These are phyloP conservation scores for Silene latifolia DNA, from an alignment of 148 eudicot species.

Conservation along the genomic window DNA sequence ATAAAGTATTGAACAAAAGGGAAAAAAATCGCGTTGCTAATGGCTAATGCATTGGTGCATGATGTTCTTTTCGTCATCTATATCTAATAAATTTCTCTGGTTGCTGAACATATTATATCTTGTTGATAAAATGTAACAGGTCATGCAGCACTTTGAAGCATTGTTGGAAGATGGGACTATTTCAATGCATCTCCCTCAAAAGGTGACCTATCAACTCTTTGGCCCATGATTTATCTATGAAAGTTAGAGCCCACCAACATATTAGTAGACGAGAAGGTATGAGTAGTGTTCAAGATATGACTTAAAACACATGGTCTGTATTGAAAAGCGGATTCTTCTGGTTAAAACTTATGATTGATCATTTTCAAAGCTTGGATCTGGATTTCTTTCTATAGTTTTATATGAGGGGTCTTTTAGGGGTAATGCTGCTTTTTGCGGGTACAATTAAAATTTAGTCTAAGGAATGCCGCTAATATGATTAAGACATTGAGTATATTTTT, in stretches of 20 bases:
- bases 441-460: no score
- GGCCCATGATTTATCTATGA: constrained; percentile 18
- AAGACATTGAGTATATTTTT: no score
- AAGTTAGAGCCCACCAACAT: constrained; percentile 29
- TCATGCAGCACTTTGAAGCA: constrained; percentile 27
- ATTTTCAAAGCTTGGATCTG: constrained; percentile 24
- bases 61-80: constrained; percentile 15
- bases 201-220: constrained; percentile 29
- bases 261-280: constrained; percentile 26
- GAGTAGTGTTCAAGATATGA: constrained; percentile 28
- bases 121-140: constrained; percentile 26
- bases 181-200: constrained; percentile 24
- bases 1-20: constrained; percentile 3
- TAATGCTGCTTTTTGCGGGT: no score
- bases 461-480: no score
- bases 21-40: background rate
- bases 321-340: constrained; percentile 16
- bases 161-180: constrained; percentile 13
- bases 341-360: constrained; percentile 22
- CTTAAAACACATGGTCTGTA: constrained; percentile 32
- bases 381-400: constrained; percentile 19
- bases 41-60: constrained; percentile 1
- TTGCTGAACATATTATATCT: constrained; percentile 20
- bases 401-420: no score
- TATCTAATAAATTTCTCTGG: constrained; percentile 15